phyloP scores from a whole-genome alignment of 371 early-diverging fungal genomes.

The Saksenaea oblongispora region DNA sequence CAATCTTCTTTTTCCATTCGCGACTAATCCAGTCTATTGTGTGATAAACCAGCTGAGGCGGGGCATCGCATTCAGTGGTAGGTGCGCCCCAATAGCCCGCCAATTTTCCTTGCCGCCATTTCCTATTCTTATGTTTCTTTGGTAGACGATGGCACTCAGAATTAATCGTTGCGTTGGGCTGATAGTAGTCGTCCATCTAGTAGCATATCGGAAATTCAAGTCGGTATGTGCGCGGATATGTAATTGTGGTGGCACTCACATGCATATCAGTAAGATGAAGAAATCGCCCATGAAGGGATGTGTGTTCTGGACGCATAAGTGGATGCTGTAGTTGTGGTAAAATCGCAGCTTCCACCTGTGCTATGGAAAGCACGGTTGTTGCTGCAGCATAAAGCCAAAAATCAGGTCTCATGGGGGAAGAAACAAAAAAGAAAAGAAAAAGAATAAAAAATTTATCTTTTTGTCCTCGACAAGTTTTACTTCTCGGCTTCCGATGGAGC shows the following conservation, averaged over 20 bases:
- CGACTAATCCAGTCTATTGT: conserved; percentile 62
- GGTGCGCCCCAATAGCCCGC: conserved; percentile 62
- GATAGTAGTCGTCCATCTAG: conserved; percentile 53
- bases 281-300: conserved; percentile 41
- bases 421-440: background rate
- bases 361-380: background rate
- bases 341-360: background rate
- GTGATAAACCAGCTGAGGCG: conserved; percentile 58
- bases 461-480: background rate
- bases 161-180: conserved; percentile 47
- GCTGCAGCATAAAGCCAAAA: background rate
- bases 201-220: background rate
- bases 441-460: background rate
- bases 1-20: conserved; percentile 54
- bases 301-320: background rate
- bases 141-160: conserved; percentile 57
- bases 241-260: conserved; percentile 14
- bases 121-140: conserved; percentile 21
- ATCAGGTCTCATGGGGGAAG: background rate
- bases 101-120: conserved; percentile 23
- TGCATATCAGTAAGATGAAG: conserved; percentile 74
- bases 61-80: conserved; percentile 67
- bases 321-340: background rate
- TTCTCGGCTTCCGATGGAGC: conserved; percentile 1
- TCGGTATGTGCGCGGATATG: background rate